A percentile compares a stretch with the other conserved stretches of the same genome.
Evolutionary conservation across 1,284 basidiomycete genomes (phyloP).

Genomic region (Fomitiporia mediterranea): DNA sequence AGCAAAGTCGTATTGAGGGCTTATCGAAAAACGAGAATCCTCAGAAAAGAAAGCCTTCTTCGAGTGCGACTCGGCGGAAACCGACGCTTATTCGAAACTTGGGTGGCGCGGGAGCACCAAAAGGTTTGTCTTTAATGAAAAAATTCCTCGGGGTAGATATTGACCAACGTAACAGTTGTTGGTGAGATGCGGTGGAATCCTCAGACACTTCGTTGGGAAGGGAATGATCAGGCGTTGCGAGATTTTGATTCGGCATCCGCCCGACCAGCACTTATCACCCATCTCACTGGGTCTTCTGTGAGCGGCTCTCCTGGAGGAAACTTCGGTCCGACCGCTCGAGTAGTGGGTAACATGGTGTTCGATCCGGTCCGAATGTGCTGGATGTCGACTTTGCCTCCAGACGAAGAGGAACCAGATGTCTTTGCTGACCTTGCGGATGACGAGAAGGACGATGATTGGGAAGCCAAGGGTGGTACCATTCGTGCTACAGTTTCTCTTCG

Average conservation of each 20-base stretch:
- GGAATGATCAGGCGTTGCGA: constrained; percentile 85
- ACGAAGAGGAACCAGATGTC: constrained; percentile 90
- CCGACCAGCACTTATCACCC: constrained; percentile 93
- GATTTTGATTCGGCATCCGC: constrained; percentile 88
- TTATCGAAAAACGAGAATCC: constrained; percentile 35
- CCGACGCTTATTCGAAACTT: constrained; percentile 87
- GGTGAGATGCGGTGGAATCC: constrained; percentile 99
- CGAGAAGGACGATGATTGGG: constrained; percentile 69
- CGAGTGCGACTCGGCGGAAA: constrained; percentile 52
- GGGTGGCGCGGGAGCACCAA: constrained; percentile 63
- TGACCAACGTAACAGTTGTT: constrained; percentile 50
- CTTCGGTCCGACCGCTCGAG: constrained; percentile 71
- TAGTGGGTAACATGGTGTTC: constrained; percentile 97
- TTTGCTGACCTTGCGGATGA: constrained; percentile 88
- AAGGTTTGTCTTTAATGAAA: constrained; percentile 73
- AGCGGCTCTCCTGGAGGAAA: constrained; percentile 71
- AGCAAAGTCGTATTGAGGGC: constrained; percentile 38
- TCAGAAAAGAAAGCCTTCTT: constrained; percentile 51
- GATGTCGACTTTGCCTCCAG: constrained; percentile 78
- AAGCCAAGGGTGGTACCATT: constrained; percentile 70
- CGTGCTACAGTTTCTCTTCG: constrained; percentile 48
- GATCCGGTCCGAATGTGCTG: constrained; percentile 93
- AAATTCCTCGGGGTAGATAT: too few species aligned
- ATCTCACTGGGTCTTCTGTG: constrained; percentile 76
- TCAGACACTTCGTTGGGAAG: constrained; percentile 86